Conservation (phyloP, 2,329 filamentous ascomycete genomes). For the Aspergillus cejpii region DNA sequence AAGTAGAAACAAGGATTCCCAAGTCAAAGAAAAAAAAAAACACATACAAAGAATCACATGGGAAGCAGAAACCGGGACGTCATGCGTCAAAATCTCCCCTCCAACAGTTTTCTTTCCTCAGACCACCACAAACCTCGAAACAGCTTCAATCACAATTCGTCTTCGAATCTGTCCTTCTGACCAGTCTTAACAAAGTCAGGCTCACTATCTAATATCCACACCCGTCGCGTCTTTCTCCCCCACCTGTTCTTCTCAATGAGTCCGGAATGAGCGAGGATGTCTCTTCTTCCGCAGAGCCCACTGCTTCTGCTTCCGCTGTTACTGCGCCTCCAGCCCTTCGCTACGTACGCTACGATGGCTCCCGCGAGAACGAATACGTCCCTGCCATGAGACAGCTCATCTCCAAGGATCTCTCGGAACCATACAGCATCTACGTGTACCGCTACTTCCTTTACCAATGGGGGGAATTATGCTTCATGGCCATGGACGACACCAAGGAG, state of each 20-base stretch:
- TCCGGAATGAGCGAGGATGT: slow-evolving; percentile 28
- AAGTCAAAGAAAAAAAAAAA: neutral
- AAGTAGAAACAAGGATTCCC: neutral
- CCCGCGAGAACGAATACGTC: slow-evolving; percentile 61
- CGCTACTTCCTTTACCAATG: slow-evolving; percentile 97
- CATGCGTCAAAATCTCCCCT: neutral
- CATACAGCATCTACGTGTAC: slow-evolving; percentile 99
- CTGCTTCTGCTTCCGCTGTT: slow-evolving; percentile 8
- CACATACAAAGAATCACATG: slow-evolving; percentile 21
- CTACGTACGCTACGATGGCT: slow-evolving; percentile 55
- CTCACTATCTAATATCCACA: too few relatives aligned
- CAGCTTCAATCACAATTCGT: neutral
- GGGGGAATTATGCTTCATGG: slow-evolving; percentile 93
- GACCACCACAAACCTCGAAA: neutral
- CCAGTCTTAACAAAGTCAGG: too few relatives aligned
- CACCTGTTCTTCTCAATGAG: slow-evolving; percentile 13
- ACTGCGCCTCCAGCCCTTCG: slow-evolving; percentile 42
- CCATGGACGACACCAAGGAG: slow-evolving; percentile 43
- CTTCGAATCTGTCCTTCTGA: neutral
- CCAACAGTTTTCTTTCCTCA: neutral
- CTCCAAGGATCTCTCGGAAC: slow-evolving; percentile 91
- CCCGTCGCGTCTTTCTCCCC: slow-evolving; percentile 1
- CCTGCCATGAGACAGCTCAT: slow-evolving; percentile 86
- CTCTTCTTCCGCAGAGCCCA: slow-evolving; percentile 6
- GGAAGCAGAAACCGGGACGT: slow-evolving; percentile 4